Conservation (phyloP, 495 filamentous ascomycete genomes). For the Lasiosphaeria hispida region DNA sequence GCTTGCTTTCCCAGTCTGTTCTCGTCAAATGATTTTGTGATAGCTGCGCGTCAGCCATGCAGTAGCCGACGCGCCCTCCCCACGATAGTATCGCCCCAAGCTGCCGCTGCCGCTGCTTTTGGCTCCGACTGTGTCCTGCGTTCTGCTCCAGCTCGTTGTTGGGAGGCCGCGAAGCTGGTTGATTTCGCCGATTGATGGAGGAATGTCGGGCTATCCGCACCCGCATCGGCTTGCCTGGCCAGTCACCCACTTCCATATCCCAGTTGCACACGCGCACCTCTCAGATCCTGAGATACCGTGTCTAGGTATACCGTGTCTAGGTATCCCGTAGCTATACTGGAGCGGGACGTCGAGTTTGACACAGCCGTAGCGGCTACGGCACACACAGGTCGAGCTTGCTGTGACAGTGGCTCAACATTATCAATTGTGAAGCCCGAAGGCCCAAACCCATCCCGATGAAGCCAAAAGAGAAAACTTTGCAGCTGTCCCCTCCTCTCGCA, state of each 20-base stretch:
- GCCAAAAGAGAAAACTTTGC: background rate
- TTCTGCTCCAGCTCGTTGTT: background rate
- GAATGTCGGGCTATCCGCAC: background rate
- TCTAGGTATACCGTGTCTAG: no score
- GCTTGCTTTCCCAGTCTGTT: background rate
- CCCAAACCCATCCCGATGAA: background rate
- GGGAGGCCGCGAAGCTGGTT: background rate
- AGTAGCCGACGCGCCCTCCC: background rate
- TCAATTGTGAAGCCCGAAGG: background rate
- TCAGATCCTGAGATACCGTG: no score
- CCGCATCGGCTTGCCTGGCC: background rate
- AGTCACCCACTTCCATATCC: no score
- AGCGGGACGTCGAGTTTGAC: no score
- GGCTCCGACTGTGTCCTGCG: background rate
- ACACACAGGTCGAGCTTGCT: no score
- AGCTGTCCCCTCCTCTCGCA: background rate
- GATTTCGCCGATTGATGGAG: slow-evolving; percentile 13
- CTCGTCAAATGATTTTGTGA: slow-evolving; percentile 12
- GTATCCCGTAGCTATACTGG: no score
- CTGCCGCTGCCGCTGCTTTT: background rate
- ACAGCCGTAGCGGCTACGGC: no score
- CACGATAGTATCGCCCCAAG: background rate
- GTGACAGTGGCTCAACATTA: no score
- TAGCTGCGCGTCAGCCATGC: slow-evolving; percentile 13
- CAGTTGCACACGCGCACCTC: background rate